A percentile compares a stretch with the other conserved stretches of the same genome.
Evolutionary conservation across 495 filamentous ascomycete genomes (phyloP).

Genomic region (Podospora pseudopauciseta): DNA sequence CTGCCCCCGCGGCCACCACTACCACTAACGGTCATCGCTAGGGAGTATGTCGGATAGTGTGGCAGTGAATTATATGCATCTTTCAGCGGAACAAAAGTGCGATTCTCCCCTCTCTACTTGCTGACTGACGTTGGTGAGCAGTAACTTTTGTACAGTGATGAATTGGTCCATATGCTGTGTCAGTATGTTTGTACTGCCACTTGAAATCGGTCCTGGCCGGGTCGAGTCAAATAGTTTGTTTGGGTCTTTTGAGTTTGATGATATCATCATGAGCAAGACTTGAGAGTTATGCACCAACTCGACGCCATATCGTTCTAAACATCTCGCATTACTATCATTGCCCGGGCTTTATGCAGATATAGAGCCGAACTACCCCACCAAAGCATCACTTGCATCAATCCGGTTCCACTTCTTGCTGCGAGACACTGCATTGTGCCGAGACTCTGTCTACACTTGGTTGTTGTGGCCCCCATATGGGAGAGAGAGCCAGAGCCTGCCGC

Average conservation of each 20-base stretch:
- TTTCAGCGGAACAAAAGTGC: neutral
- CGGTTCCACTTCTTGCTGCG: neutral
- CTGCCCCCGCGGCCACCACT: slow-evolving; percentile 45
- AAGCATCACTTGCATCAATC: neutral
- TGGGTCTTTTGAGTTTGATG: neutral
- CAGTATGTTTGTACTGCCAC: neutral
- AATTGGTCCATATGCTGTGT: neutral
- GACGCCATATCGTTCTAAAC: neutral
- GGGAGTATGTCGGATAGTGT: neutral
- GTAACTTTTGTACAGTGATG: neutral
- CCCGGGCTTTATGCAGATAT: neutral
- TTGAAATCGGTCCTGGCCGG: neutral
- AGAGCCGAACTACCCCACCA: neutral
- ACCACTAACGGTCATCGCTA: slow-evolving; percentile 31
- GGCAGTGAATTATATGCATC: neutral
- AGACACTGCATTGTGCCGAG: neutral
- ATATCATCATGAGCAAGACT: neutral
- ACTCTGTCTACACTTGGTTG: slow-evolving; percentile 1
- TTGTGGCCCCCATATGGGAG: neutral
- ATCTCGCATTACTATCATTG: neutral
- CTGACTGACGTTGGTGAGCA: neutral
- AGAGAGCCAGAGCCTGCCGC: too few species aligned
- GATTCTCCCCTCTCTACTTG: neutral
- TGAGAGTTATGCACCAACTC: neutral
- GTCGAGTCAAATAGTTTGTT: neutral